These are phyloP conservation scores for Epicoccum nigrum DNA, from an alignment of 2,329 filamentous ascomycete genomes.

Conservation along the genomic window DNA sequence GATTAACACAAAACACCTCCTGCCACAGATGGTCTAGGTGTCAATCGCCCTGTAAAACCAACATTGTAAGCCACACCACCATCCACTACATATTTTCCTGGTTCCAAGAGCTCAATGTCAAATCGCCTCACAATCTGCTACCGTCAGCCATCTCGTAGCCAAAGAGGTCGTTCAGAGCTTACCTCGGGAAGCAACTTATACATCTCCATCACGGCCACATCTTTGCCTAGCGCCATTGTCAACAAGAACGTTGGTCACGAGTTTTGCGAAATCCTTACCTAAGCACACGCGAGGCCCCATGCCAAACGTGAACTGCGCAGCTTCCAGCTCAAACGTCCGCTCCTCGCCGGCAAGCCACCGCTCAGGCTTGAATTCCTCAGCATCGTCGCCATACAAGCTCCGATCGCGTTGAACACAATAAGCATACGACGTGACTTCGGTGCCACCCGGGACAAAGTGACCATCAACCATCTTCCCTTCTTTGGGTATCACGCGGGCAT, in stretches of 20 bases:
- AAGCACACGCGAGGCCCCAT: constrained; percentile 37
- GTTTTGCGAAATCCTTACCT: constrained; percentile 43
- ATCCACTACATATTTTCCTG: constrained; percentile 35
- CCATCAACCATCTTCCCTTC: constrained; percentile 48
- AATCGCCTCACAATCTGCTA: constrained; percentile 34
- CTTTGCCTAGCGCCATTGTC: too few species aligned
- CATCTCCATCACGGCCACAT: constrained; percentile 40
- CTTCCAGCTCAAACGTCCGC: constrained; percentile 32
- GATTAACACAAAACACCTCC: too few species aligned
- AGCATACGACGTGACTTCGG: constrained; percentile 56
- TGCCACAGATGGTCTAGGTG: background rate
- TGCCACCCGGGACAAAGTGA: constrained; percentile 48
- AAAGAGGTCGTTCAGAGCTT: constrained; percentile 3
- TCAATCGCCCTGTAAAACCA: constrained; percentile 18
- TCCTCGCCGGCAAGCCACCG: constrained; percentile 47
- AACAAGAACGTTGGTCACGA: too few species aligned
- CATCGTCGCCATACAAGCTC: constrained; percentile 49
- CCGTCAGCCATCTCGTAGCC: background rate
- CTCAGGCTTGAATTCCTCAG: constrained; percentile 50
- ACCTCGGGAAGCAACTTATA: constrained; percentile 45
- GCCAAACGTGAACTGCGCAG: constrained; percentile 39
- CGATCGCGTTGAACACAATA: constrained; percentile 32
- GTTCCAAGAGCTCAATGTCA: constrained; percentile 31
- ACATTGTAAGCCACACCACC: constrained; percentile 42
- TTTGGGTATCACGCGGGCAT: constrained; percentile 51